These are phyloP conservation scores for Lactarius tabidus DNA, from an alignment of 768 basidiomycete species.

Conservation along the genomic window DNA sequence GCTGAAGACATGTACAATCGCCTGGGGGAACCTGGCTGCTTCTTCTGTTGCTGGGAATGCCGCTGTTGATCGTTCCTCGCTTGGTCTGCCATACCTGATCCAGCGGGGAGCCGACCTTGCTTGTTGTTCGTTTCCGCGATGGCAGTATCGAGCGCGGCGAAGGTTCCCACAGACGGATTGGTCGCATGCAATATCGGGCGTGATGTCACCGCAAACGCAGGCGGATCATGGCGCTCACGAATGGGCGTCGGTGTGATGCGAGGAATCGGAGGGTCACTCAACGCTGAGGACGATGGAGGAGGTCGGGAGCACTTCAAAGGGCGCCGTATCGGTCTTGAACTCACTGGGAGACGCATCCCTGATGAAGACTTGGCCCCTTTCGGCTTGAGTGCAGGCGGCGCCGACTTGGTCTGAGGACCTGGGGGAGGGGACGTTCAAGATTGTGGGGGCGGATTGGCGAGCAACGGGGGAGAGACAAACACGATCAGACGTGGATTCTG, in stretches of 20 bases:
- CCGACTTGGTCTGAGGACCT: background rate
- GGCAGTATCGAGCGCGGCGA: slow-evolving; percentile 6
- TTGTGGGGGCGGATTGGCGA: slow-evolving; percentile 20
- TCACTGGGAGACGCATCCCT: background rate
- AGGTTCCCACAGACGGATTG: slow-evolving; percentile 7
- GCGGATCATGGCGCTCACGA: slow-evolving; percentile 32
- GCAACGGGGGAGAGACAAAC: slow-evolving; percentile 20
- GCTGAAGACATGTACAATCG: slow-evolving; percentile 17
- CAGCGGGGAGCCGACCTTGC: background rate
- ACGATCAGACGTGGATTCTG: slow-evolving; percentile 6
- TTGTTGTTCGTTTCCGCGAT: background rate
- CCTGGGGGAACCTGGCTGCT: slow-evolving; percentile 2
- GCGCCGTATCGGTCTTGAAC: slow-evolving; percentile 11
- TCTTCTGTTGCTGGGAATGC: background rate
- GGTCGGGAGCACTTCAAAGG: slow-evolving; percentile 2
- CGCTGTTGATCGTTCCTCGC: background rate
- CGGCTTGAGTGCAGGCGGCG: slow-evolving; percentile 11
- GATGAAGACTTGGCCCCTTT: slow-evolving; percentile 8
- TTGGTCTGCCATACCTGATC: background rate
- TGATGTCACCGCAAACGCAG: slow-evolving; percentile 37
- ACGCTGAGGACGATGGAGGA: slow-evolving; percentile 29
- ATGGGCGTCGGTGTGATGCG: slow-evolving; percentile 34
- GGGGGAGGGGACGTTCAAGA: slow-evolving; percentile 15
- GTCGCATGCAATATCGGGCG: slow-evolving; percentile 31
- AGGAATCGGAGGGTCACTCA: slow-evolving; percentile 23